phyloP scores from a whole-genome alignment of 345 rosid species.

The Aquilaria sinensis region DNA sequence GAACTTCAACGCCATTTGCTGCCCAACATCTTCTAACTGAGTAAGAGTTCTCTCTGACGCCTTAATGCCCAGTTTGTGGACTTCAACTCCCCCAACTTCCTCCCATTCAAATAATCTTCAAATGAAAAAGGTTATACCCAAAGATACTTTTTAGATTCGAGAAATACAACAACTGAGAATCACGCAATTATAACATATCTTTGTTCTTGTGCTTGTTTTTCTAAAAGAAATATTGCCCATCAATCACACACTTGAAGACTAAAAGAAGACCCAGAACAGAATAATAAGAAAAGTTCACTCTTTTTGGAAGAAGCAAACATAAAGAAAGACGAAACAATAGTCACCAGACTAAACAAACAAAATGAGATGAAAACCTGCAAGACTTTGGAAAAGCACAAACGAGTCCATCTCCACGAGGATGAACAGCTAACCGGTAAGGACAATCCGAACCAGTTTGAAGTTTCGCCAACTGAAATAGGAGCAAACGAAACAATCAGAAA shows the following conservation, averaged over 20 bases:
- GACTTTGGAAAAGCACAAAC: slow-evolving; percentile 64
- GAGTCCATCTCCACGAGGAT: slow-evolving; percentile 68
- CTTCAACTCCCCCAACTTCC: slow-evolving; percentile 28
- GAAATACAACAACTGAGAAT: slow-evolving; percentile 1
- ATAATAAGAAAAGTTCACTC: too few species aligned
- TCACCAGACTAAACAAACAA: background rate
- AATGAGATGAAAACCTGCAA: slow-evolving; percentile 47
- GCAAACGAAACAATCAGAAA: background rate
- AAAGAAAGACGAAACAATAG: background rate
- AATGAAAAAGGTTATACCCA: slow-evolving; percentile 4
- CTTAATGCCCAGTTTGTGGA: slow-evolving; percentile 36
- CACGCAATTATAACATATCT: background rate
- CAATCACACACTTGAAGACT: too few species aligned
- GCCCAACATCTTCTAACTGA: slow-evolving; percentile 57
- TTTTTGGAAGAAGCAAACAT: too few species aligned
- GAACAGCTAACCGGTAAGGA: slow-evolving; percentile 87
- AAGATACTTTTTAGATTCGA: slow-evolving; percentile 1
- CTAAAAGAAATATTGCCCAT: too few species aligned
- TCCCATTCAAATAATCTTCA: slow-evolving; percentile 76
- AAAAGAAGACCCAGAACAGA: too few species aligned
- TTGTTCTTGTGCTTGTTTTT: too few species aligned
- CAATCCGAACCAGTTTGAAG: slow-evolving; percentile 47
- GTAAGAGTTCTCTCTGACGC: slow-evolving; percentile 45
- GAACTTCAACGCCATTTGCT: slow-evolving; percentile 67
- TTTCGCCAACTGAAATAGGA: slow-evolving; percentile 37